These are phyloP conservation scores for Pseudogymnoascus sp. DNA, from an alignment of 2,329 filamentous ascomycete species.

Conservation along the genomic window DNA sequence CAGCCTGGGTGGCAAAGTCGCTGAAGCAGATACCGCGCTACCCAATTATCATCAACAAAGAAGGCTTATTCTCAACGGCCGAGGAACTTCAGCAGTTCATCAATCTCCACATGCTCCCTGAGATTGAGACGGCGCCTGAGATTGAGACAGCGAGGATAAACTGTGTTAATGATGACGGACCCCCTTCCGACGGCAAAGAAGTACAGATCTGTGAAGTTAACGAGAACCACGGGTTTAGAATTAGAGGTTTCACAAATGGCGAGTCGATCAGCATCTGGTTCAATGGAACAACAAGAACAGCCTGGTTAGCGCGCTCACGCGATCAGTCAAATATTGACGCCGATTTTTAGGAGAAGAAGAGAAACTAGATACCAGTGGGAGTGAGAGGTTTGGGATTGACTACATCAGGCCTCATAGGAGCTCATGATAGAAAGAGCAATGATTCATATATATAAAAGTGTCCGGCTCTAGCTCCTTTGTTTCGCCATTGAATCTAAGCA, in stretches of 20 bases:
- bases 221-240: background rate
- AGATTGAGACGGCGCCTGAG: no score
- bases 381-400: background rate
- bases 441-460: background rate
- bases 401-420: no score
- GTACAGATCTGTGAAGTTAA: background rate
- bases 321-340: background rate
- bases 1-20: no score
- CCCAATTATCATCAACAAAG: no score
- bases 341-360: background rate
- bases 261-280: background rate
- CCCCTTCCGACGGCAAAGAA: background rate
- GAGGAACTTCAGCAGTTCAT: no score
- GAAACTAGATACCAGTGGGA: background rate
- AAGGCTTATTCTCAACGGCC: no score
- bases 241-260: background rate
- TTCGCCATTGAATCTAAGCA: background rate
- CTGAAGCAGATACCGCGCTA: no score
- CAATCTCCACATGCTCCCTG: no score
- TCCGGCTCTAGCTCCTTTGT: background rate
- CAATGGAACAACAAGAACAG: background rate
- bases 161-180: background rate
- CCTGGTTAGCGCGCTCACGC: background rate
- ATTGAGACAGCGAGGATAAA: background rate
- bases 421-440: background rate